phyloP scores from a whole-genome alignment of 257 asterid genomes.

The Ballota nigra region DNA sequence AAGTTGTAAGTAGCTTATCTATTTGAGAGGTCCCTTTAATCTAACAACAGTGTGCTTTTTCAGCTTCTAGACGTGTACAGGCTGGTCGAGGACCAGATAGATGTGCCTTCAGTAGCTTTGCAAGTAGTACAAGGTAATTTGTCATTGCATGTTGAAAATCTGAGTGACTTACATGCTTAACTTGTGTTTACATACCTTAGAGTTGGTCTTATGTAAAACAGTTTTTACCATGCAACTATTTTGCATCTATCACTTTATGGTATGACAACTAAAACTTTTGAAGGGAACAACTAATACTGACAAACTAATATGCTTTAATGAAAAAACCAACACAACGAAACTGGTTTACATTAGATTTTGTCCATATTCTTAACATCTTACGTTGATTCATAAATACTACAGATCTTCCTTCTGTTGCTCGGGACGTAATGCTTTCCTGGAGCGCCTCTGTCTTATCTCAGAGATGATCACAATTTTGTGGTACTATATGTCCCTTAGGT shows the following conservation, averaged over 20 bases:
- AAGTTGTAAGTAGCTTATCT: neutral
- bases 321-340: too few relatives aligned
- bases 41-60: slow-evolving; percentile 25
- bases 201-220: too few relatives aligned
- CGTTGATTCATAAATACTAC: slow-evolving; percentile 27
- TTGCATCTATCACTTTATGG: too few relatives aligned
- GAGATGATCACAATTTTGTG: slow-evolving; percentile 32
- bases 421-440: slow-evolving; percentile 93
- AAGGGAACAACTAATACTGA: too few relatives aligned
- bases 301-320: too few relatives aligned
- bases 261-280: too few relatives aligned
- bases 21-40: slow-evolving; percentile 10
- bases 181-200: neutral
- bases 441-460: slow-evolving; percentile 70
- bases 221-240: too few relatives aligned
- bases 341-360: too few relatives aligned
- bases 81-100: slow-evolving; percentile 88
- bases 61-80: slow-evolving; percentile 91
- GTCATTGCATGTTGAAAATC: slow-evolving; percentile 14
- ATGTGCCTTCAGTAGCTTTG: slow-evolving; percentile 72
- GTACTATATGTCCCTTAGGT: neutral
- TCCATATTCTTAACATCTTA: neutral
- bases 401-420: slow-evolving; percentile 94
- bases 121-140: slow-evolving; percentile 80
- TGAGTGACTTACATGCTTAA: neutral